Conservation (phyloP, 768 basidiomycete species). For the Podaxis sp. region DNA sequence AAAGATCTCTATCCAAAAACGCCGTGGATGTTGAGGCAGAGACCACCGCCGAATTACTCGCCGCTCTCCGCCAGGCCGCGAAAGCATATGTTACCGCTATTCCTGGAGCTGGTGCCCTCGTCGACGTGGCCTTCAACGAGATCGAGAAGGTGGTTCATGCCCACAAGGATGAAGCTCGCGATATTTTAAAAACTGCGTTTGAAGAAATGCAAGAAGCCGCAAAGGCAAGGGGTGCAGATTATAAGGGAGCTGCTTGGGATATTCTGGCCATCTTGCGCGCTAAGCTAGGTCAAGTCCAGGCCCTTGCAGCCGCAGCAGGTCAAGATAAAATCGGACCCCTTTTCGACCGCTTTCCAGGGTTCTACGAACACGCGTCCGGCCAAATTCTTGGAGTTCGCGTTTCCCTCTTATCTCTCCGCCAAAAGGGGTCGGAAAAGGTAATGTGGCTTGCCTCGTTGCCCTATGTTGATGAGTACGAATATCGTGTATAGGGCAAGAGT, state of each 20-base stretch:
- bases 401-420: neutral
- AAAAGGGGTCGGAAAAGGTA: conserved; percentile 9
- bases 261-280: conserved; percentile 6
- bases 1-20: conserved; percentile 14
- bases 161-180: conserved; percentile 39
- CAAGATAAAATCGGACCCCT: conserved; percentile 10
- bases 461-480: neutral
- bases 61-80: conserved; percentile 37
- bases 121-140: conserved; percentile 45
- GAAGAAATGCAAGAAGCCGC: conserved; percentile 31
- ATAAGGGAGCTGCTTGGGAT: conserved; percentile 6
- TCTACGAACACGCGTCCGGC: neutral
- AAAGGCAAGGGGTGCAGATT: conserved; percentile 4
- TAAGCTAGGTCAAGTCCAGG: conserved; percentile 1
- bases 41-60: conserved; percentile 30
- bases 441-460: neutral
- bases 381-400: neutral
- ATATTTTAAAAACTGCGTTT: conserved; percentile 34
- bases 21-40: neutral
- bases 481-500: neutral
- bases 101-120: conserved; percentile 35
- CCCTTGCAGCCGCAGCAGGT: neutral
- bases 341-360: conserved; percentile 7
- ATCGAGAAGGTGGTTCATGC: conserved; percentile 36
- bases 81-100: conserved; percentile 41